Evolutionary conservation across 495 filamentous ascomycete species (phyloP).

Genomic region (Aspergillus incahuasiensis): DNA sequence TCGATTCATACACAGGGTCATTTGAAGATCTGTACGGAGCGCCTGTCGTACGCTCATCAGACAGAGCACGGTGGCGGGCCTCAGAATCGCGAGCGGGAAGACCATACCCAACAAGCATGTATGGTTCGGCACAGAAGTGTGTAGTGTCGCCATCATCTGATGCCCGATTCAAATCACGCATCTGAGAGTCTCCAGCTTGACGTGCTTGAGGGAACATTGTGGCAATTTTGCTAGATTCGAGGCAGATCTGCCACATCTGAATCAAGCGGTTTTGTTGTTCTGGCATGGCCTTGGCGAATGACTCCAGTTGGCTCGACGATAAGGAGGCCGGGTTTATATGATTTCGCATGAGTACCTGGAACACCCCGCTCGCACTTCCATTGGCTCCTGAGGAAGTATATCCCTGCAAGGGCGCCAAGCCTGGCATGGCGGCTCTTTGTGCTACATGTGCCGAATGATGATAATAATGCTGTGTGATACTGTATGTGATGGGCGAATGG

Average conservation of each 20-base stretch:
- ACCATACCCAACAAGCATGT: conserved; percentile 67
- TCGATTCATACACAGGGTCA: conserved; percentile 56
- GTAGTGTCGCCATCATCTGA: conserved; percentile 23
- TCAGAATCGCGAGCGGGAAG: conserved; percentile 48
- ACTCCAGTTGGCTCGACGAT: conserved; percentile 52
- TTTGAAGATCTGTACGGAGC: conserved; percentile 49
- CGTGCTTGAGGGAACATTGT: background rate
- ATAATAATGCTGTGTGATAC: conserved; percentile 73
- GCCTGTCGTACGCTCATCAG: conserved; percentile 33
- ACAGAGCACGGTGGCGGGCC: conserved; percentile 16
- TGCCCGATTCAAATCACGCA: conserved; percentile 38
- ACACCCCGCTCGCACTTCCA: background rate
- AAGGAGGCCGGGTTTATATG: conserved; percentile 52
- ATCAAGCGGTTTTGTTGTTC: conserved; percentile 56
- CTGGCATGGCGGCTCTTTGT: conserved; percentile 31
- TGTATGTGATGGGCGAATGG: conserved; percentile 49
- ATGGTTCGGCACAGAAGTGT: conserved; percentile 54
- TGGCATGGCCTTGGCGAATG: conserved; percentile 56
- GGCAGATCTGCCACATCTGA: conserved; percentile 62
- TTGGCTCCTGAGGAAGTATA: background rate
- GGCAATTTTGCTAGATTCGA: conserved; percentile 21
- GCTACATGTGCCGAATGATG: conserved; percentile 61
- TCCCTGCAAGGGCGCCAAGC: background rate
- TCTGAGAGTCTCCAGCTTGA: conserved; percentile 36
- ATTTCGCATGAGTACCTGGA: conserved; percentile 41